A percentile compares a stretch with the other conserved stretches of the same genome.
phyloP scores from a whole-genome alignment of 805 yeast genomes.

The Ogataea chonburiensis region DNA sequence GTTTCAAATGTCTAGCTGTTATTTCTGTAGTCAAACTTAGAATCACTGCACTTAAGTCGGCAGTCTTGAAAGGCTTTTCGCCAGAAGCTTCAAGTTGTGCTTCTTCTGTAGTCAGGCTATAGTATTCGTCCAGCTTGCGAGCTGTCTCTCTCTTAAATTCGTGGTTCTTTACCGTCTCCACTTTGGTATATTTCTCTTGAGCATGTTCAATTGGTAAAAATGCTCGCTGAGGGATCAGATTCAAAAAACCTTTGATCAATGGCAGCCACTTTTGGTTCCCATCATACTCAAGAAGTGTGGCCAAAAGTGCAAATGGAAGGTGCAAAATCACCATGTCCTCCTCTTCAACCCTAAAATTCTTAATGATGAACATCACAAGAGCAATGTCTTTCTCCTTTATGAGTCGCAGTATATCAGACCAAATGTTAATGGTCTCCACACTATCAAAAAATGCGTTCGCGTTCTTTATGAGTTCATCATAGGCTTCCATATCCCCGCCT shows the following conservation, averaged over 20 bases:
- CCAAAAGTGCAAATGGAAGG: conserved; percentile 65
- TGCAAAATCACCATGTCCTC: conserved; percentile 83
- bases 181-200: conserved; percentile 15
- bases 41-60: conserved; percentile 44
- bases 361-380: conserved; percentile 57
- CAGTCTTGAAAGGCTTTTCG: conserved; percentile 29
- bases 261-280: conserved; percentile 36
- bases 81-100: conserved; percentile 3
- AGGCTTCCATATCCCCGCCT: conserved; percentile 25
- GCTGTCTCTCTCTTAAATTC: conserved; percentile 15
- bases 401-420: conserved; percentile 58
- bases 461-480: conserved; percentile 50
- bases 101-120: conserved; percentile 11
- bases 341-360: conserved; percentile 71
- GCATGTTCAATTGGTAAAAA: conserved; percentile 53
- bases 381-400: conserved; percentile 41
- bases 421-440: conserved; percentile 76
- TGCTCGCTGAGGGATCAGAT: conserved; percentile 62
- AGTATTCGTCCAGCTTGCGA: conserved; percentile 19
- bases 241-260: conserved; percentile 45
- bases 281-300: conserved; percentile 37
- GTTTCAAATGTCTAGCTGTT: conserved; percentile 14
- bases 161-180: conserved; percentile 6
- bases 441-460: conserved; percentile 79
- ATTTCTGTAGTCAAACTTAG: conserved; percentile 34